Evolutionary conservation across 345 rosid species (phyloP), one percentile per base, ranked within the genome.

Genomic region (Citrus glauca): DNA sequence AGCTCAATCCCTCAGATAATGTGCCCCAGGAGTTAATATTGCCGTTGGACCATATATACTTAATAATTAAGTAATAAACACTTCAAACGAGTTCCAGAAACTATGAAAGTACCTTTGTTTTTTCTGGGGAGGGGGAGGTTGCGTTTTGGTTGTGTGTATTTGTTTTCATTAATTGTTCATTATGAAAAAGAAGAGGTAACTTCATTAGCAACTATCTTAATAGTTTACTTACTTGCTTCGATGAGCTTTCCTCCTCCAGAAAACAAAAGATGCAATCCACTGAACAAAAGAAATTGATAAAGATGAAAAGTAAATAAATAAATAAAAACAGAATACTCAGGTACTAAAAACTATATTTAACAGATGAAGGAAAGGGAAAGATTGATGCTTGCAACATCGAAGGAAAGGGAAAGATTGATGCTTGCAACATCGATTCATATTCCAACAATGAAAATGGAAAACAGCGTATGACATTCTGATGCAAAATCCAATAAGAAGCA

Each of bases 211-310:
- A 76, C 24, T 37, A 55, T 55, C 56, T 5, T 13, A 65, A 32
- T 13, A 55, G 22, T 32, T 17, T 63, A 88, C 99, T 92, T 88
- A 97, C 99, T 90, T 91, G 98, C 89, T 91, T 81, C 88, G 90
- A 61, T 75, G 89, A 79, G 97, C 97, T 82, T 85, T 92, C 85
- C 81, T 91, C 85, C 87, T 93, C 99, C 98, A 94, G 70, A 88
- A 91, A 80, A 91, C 86, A 73, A 94, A 85, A 83, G 97, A 91
- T 28, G 69, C 69, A 7, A 93, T 72, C 94, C 98, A 90, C 99
- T 97, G 95, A 81, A 85, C 24, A 82, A 27, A 48, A 63, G 71
- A 76, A 67, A 79, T n/a, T 8, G 48, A 35, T 78, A 50, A 53
- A 30, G 30, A 32, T 40, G 50, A 42, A 79, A 50, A 53, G 22